phyloP scores from a whole-genome alignment of 208 protist species.

The Trypanosoma conorhini region DNA sequence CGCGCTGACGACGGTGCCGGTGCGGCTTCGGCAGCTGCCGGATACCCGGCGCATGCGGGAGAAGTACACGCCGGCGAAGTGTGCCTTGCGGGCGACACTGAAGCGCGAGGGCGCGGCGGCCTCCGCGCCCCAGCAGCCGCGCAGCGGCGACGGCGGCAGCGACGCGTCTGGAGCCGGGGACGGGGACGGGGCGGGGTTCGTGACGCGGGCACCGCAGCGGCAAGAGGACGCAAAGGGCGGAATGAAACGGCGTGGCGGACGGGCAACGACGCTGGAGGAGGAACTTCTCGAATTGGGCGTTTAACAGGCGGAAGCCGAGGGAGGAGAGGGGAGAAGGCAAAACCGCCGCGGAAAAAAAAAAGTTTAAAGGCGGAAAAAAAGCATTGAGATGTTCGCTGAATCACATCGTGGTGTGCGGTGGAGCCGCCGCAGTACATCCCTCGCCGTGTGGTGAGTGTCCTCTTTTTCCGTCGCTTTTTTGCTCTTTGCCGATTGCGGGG shows the following conservation, averaged over 20 bases:
- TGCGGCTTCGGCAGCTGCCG: conserved; percentile 64
- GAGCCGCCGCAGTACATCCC: background rate
- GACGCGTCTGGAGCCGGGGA: conserved; percentile 3
- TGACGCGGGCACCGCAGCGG: background rate
- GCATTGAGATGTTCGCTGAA: background rate
- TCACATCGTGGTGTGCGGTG: no score
- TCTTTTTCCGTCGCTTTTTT: conserved; percentile 17
- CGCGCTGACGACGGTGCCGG: conserved; percentile 48
- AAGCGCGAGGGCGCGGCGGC: conserved; percentile 41
- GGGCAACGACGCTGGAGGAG: conserved; percentile 17
- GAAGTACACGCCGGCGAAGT: conserved; percentile 81
- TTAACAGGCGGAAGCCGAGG: background rate
- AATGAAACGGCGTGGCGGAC: background rate
- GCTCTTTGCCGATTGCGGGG: conserved; percentile 17
- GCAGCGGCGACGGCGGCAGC: background rate
- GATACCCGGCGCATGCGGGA: conserved; percentile 67
- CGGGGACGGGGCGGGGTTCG: background rate
- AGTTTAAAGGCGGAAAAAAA: background rate
- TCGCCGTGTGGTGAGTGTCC: background rate
- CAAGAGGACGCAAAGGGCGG: conserved; percentile 2
- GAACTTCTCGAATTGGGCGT: conserved; percentile 18
- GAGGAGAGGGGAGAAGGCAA: background rate
- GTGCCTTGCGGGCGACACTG: conserved; percentile 66
- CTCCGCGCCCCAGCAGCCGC: background rate
- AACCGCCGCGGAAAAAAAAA: background rate